phyloP scores from a whole-genome alignment of 306 rosid genomes.

The Cicer pinnatifidum region DNA sequence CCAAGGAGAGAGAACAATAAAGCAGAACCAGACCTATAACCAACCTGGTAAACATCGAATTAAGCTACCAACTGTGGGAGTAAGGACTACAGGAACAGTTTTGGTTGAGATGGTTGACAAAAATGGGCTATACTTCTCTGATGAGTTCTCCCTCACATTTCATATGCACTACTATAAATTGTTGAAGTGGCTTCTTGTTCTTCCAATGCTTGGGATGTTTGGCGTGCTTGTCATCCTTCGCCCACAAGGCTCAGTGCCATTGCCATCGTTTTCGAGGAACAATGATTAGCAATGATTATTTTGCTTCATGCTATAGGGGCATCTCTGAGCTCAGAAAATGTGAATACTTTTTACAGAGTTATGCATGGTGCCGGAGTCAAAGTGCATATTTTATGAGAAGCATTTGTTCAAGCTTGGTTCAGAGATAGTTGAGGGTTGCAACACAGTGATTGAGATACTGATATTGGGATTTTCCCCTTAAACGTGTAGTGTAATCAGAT shows the following conservation, averaged over 20 bases:
- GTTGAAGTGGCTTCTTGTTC: slow-evolving; percentile 93
- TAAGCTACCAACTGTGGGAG: slow-evolving; percentile 84
- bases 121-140: slow-evolving; percentile 87
- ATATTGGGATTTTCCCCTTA: slow-evolving; percentile 42
- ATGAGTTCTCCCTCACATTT: slow-evolving; percentile 95
- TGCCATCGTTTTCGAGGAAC: slow-evolving; percentile 94
- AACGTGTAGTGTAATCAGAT: slow-evolving; percentile 40
- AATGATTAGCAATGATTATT: slow-evolving; percentile 56
- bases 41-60: slow-evolving; percentile 80
- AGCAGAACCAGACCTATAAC: slow-evolving; percentile 59
- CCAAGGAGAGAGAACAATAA: slow-evolving; percentile 93
- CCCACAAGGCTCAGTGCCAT: slow-evolving; percentile 87
- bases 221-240: slow-evolving; percentile 85
- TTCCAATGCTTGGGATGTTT: slow-evolving; percentile 97
- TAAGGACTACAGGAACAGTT: slow-evolving; percentile 87
- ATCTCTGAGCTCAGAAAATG: slow-evolving; percentile 39
- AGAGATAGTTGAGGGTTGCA: slow-evolving; percentile 49
- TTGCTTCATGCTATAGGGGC: slow-evolving; percentile 35
- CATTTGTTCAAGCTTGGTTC: slow-evolving; percentile 39
- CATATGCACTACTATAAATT: slow-evolving; percentile 94
- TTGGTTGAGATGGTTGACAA: slow-evolving; percentile 98
- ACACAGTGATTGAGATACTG: slow-evolving; percentile 46
- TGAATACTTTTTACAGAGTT: slow-evolving; percentile 41
- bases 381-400: slow-evolving; percentile 30
- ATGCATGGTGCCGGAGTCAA: slow-evolving; percentile 39